Evolutionary conservation across 495 filamentous ascomycete genomes (phyloP).

Genomic region (Jackrogersella multiformis): DNA sequence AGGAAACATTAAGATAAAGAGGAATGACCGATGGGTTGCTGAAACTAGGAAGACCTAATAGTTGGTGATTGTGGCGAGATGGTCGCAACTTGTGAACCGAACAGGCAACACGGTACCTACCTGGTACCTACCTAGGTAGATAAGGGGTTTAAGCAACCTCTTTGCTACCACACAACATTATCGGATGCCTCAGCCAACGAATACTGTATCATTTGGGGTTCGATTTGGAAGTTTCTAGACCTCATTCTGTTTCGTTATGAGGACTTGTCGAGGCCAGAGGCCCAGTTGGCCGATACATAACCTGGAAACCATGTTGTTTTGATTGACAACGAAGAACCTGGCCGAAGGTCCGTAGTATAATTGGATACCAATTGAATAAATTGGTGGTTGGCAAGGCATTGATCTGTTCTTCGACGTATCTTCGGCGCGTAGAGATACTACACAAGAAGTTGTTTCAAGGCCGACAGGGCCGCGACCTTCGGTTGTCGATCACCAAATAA

Average conservation of each 20-base stretch:
- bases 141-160: background rate
- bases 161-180: background rate
- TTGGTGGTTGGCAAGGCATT: background rate
- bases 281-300: background rate
- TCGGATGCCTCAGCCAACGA: constrained; percentile 11
- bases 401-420: background rate
- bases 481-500: background rate
- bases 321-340: background rate
- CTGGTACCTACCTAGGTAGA: too few relatives aligned
- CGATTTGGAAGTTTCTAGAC: background rate
- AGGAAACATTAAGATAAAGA: background rate
- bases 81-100: background rate
- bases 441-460: constrained; percentile 6
- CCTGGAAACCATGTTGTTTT: constrained; percentile 11
- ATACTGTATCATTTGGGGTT: too few relatives aligned
- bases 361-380: background rate
- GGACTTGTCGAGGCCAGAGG: background rate
- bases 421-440: constrained; percentile 4
- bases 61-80: background rate
- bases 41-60: background rate
- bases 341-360: background rate
- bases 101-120: background rate
- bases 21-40: background rate
- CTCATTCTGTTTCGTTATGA: background rate
- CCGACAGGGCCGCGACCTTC: background rate